phyloP scores from a whole-genome alignment of 2,329 filamentous ascomycete genomes.

The Ceratocystis destructans region DNA sequence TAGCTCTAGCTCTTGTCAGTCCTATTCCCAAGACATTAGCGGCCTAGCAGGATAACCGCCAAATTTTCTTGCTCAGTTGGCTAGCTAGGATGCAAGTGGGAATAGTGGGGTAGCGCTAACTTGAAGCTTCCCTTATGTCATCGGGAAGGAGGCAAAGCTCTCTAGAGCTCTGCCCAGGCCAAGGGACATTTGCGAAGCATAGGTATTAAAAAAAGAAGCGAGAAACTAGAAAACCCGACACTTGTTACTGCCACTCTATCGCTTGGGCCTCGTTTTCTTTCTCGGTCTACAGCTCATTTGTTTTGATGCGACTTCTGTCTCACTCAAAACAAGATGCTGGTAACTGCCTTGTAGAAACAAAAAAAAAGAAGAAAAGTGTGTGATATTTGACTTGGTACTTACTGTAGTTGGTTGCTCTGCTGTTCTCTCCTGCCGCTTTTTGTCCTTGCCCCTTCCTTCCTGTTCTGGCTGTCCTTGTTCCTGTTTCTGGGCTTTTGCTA shows the following conservation, averaged over 20 bases:
- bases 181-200: not conserved
- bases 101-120: constrained; percentile 3
- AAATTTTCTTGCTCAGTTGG: not conserved
- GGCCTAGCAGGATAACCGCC: not conserved
- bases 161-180: not conserved
- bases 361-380: not conserved
- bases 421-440: not conserved
- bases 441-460: constrained; percentile 12
- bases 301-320: not conserved
- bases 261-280: constrained; percentile 2
- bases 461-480: not conserved
- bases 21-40: not conserved
- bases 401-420: not conserved
- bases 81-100: constrained; percentile 2
- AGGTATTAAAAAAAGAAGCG: not conserved
- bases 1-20: not conserved
- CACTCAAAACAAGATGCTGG: not conserved
- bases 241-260: not conserved
- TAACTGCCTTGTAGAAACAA: not conserved
- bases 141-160: constrained; percentile 9
- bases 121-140: constrained; percentile 4
- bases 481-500: not conserved
- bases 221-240: not conserved
- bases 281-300: not conserved
- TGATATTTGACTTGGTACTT: not conserved